These are phyloP conservation scores for Trichoderma guizhouense DNA, from an alignment of 2,329 filamentous ascomycete species.

Conservation along the genomic window DNA sequence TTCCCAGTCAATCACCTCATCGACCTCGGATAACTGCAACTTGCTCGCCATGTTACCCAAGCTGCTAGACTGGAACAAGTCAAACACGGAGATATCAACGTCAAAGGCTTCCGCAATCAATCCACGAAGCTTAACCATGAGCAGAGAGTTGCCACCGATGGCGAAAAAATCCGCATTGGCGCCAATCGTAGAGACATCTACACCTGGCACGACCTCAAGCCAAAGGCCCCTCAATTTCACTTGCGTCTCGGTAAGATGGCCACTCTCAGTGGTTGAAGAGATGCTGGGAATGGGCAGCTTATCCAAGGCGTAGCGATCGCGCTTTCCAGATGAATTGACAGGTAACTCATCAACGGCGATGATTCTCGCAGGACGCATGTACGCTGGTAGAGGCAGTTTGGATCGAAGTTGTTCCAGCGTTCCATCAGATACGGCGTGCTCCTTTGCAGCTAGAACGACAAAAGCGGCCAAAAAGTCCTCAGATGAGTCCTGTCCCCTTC, in stretches of 20 bases:
- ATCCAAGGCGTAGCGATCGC: conserved; percentile 28
- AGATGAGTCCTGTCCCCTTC: conserved; percentile 19
- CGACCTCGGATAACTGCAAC: conserved; percentile 25
- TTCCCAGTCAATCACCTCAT: not conserved
- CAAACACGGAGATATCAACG: conserved; percentile 30
- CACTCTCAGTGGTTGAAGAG: not conserved
- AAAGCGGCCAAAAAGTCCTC: conserved; percentile 28
- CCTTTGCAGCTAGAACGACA: conserved; percentile 22
- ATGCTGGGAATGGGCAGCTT: conserved; percentile 23
- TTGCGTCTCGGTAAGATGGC: not conserved
- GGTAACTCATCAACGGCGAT: conserved; percentile 30
- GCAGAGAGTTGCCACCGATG: conserved; percentile 36
- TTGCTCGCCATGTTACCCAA: conserved; percentile 38
- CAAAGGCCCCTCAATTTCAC: not conserved
- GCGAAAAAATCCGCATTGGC: conserved; percentile 33
- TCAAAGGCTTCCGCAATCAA: conserved; percentile 29
- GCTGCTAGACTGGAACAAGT: conserved; percentile 39
- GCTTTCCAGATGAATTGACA: conserved; percentile 29
- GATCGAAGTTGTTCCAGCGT: not conserved
- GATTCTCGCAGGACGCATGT: conserved; percentile 33
- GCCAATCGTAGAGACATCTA: conserved; percentile 2
- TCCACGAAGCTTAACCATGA: conserved; percentile 35
- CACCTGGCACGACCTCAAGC: not conserved
- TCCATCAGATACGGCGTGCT: not conserved
- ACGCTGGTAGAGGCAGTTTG: conserved; percentile 28